Evolutionary conservation across 352 stramenopile genomes (phyloP), one percentile per base, ranked within the genome.

Genomic region (Globisporangium viniferum): DNA sequence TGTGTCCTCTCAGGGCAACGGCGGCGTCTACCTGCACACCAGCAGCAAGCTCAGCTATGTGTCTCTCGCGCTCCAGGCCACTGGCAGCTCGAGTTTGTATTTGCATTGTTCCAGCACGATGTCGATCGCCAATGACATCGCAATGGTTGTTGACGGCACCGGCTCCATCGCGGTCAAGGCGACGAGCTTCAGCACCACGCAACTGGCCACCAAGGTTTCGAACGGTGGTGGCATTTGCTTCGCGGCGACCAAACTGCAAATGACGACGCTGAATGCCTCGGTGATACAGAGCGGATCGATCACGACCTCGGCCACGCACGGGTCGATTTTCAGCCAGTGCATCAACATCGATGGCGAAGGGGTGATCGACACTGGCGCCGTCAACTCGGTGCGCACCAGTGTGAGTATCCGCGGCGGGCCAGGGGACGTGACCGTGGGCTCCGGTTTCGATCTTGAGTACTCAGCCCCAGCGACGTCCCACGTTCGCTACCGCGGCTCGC

Each of bases 11-110:
- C 29, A 53, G 15, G 14, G 51, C 51, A 35, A 20, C 14, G 51
- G 29, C 12, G 51, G 61, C 33, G 22, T 67, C n/a, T 67, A 59
- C 44, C 14, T 67, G 1, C 49, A 41, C 31, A 24, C 61, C 5
- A 41, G 14, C 12, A 27, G 15, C 12, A 31, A 35, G 10, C 10
- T 36, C 6, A 39, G n/a, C 20, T 33, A n/a, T 22, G 56, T 39
- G 49, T 59, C 61, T 2, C 33, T 67, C 2, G n/a, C 31, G 20
- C 51, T 67, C 5, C 33, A 59, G 3, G 31, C 35, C 10, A n/a
- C 22, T 12, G 48, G 33, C n/a, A 27, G 20, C 9, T 59, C 61
- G 2, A 49, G 31, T 35, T 5, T 67, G 61, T 67, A 51, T 33
- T n/a, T 59, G 12, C 49, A 39, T 3, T 18, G 18, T n/a, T 22